Percentiles rank a stretch among this genome's conserved stretches.
phyloP scores from a whole-genome alignment of 805 yeast species.

The Scheffersomyces coipomensis region DNA sequence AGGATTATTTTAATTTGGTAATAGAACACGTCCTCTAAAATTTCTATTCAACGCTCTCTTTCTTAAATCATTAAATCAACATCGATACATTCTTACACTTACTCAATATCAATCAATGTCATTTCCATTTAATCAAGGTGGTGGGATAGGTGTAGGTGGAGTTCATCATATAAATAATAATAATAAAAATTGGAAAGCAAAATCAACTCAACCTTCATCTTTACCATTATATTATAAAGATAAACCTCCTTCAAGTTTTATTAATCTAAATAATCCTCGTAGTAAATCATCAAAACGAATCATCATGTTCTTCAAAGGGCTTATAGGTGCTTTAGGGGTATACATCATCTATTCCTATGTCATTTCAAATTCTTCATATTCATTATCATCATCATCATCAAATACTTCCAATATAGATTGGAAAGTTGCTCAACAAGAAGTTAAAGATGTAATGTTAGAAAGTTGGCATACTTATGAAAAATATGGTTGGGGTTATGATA shows the following conservation, averaged over 20 bases:
- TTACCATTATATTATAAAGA: slow-evolving; percentile 37
- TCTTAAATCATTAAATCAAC: too few species aligned
- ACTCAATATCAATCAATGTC: background rate
- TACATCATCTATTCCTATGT: slow-evolving; percentile 35
- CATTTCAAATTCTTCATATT: background rate
- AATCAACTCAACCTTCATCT: background rate
- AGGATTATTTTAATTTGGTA: too few species aligned
- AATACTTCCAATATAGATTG: slow-evolving; percentile 25
- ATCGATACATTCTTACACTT: too few species aligned
- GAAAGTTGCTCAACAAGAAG: slow-evolving; percentile 52
- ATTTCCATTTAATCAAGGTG: too few species aligned
- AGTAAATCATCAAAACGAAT: background rate
- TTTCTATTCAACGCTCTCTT: too few species aligned
- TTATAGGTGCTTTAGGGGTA: slow-evolving; percentile 37
- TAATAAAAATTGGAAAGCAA: background rate
- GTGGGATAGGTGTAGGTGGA: background rate
- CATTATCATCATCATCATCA: slow-evolving; percentile 1
- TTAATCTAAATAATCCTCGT: slow-evolving; percentile 1
- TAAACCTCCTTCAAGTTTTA: too few species aligned
- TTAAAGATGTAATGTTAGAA: slow-evolving; percentile 65
- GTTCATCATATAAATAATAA: too few species aligned
- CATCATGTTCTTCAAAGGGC: slow-evolving; percentile 42
- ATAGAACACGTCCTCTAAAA: too few species aligned
- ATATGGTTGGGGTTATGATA: slow-evolving; percentile 84
- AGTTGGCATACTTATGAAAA: slow-evolving; percentile 76